phyloP scores from a whole-genome alignment of 345 rosid genomes.

The Linum lewisii region DNA sequence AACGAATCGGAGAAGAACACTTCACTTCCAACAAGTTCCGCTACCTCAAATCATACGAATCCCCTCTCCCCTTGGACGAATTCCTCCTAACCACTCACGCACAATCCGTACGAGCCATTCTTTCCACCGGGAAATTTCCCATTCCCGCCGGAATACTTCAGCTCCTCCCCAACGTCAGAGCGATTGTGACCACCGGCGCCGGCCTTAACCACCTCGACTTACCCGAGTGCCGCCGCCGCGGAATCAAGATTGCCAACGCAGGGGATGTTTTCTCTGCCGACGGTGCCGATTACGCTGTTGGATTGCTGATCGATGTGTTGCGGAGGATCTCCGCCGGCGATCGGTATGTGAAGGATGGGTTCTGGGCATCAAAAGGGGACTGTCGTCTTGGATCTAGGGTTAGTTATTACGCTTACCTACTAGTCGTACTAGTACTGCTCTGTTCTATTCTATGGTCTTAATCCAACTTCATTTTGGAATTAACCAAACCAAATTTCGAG shows the following conservation, averaged over 20 bases:
- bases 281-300: constrained; percentile 11
- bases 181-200: constrained; percentile 10
- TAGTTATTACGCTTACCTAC: background rate
- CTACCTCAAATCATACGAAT: background rate
- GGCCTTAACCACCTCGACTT: constrained; percentile 13
- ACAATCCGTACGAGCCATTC: constrained; percentile 5
- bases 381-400: background rate
- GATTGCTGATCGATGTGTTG: constrained; percentile 12
- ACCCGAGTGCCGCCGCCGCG: constrained; percentile 8
- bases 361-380: constrained; percentile 1
- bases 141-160: background rate
- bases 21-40: background rate
- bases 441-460: too few relatives aligned
- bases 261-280: constrained; percentile 10
- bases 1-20: background rate
- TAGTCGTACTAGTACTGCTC: too few relatives aligned
- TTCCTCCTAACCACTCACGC: background rate
- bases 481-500: too few relatives aligned
- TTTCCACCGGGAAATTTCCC: background rate
- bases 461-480: too few relatives aligned
- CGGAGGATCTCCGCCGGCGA: constrained; percentile 13
- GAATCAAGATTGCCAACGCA: constrained; percentile 8
- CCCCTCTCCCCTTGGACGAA: background rate
- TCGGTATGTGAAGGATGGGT: constrained; percentile 3
- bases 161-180: constrained; percentile 1